Conservation (phyloP, 306 rosid species). For the Sophora flavescens region DNA sequence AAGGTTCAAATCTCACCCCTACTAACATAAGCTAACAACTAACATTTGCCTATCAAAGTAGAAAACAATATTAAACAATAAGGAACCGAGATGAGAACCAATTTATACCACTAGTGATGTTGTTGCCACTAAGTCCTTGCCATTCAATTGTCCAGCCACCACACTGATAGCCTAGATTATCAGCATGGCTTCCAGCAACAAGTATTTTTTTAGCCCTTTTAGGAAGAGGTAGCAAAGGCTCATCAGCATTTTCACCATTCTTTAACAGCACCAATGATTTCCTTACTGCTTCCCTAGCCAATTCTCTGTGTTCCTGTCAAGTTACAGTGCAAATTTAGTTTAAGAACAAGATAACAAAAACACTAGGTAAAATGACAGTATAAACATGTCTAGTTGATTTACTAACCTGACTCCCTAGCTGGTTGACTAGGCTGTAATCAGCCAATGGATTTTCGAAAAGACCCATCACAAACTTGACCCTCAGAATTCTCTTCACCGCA, state of each 20-base stretch:
- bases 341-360: neutral
- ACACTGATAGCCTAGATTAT: slow-evolving; percentile 77
- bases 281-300: slow-evolving; percentile 31
- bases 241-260: slow-evolving; percentile 60
- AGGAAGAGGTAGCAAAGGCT: slow-evolving; percentile 75
- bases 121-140: slow-evolving; percentile 74
- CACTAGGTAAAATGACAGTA: neutral
- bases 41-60: too few species aligned
- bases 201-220: slow-evolving; percentile 71
- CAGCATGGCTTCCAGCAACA: slow-evolving; percentile 78
- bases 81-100: neutral
- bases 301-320: slow-evolving; percentile 19
- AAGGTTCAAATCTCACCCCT: too few species aligned
- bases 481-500: slow-evolving; percentile 54
- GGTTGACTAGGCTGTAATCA: slow-evolving; percentile 48
- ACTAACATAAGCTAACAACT: too few species aligned
- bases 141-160: slow-evolving; percentile 87
- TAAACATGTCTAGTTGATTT: neutral
- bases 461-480: slow-evolving; percentile 54
- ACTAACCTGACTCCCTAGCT: slow-evolving; percentile 53
- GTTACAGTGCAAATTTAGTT: neutral
- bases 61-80: neutral
- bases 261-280: slow-evolving; percentile 67
- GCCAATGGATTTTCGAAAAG: slow-evolving; percentile 57
- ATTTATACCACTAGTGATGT: neutral